Percentiles rank a stretch among this genome's conserved stretches.
Conservation (phyloP, 176 grass and related monocot genomes). For the Oropetium thomaeum region DNA sequence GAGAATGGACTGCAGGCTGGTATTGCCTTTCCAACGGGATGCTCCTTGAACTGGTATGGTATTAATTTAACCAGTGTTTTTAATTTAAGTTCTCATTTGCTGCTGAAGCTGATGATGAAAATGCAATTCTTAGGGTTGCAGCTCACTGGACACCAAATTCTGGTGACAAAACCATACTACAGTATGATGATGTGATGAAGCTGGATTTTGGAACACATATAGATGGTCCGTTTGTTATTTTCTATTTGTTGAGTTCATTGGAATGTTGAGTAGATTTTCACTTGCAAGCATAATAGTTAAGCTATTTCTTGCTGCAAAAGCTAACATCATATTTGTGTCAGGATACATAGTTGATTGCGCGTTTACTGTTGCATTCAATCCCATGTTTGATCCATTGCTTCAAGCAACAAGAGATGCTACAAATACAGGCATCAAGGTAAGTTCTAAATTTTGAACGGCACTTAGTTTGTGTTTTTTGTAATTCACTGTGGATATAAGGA, state of each 20-base stretch:
- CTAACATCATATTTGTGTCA: conserved; percentile 39
- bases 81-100: neutral
- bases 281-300: neutral
- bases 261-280: neutral
- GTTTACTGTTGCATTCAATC: conserved; percentile 97
- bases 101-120: conserved; percentile 17
- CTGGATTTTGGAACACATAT: conserved; percentile 98
- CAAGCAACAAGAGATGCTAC: conserved; percentile 91
- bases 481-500: neutral
- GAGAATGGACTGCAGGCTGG: conserved; percentile 65
- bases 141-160: conserved; percentile 98
- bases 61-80: conserved; percentile 8
- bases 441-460: neutral
- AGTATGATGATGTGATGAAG: conserved; percentile 99
- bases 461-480: neutral
- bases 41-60: conserved; percentile 53
- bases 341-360: conserved; percentile 89
- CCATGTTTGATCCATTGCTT: conserved; percentile 97
- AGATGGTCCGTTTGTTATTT: conserved; percentile 56
- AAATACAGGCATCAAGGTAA: conserved; percentile 91
- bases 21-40: conserved; percentile 59
- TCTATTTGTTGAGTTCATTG: neutral
- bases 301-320: conserved; percentile 3
- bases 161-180: conserved; percentile 92
- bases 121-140: conserved; percentile 67